Conservation (phyloP, 257 asterid species). For the Cordia subcordata region DNA sequence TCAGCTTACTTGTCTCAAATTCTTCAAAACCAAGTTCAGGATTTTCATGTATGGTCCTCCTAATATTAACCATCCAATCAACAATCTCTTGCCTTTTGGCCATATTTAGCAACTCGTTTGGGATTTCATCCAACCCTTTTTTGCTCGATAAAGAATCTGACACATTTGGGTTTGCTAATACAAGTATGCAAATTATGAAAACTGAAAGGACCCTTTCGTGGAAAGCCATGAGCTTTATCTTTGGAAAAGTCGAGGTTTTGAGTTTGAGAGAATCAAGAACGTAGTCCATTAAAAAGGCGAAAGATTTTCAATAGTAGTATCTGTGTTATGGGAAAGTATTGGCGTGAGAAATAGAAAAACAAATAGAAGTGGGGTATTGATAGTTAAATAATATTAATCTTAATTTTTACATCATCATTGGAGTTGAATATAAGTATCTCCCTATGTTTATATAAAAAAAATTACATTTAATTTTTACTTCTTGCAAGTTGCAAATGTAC, state of each 20-base stretch:
- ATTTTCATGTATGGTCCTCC: conserved; percentile 55
- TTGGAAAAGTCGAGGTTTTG: neutral
- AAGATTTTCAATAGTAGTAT: too few relatives aligned
- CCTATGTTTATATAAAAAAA: too few relatives aligned
- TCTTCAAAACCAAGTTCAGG: conserved; percentile 72
- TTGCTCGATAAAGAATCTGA: conserved; percentile 28
- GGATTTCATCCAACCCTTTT: conserved; percentile 29
- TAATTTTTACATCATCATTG: too few relatives aligned
- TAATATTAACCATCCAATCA: conserved; percentile 52
- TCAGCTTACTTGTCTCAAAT: conserved; percentile 57
- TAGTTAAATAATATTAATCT: too few relatives aligned
- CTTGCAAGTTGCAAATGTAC: too few relatives aligned
- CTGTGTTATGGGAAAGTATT: too few relatives aligned
- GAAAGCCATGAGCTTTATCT: conserved; percentile 26
- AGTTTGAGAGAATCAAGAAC: neutral
- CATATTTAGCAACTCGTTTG: conserved; percentile 33
- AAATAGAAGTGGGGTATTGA: too few relatives aligned
- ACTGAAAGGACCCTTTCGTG: conserved; percentile 20
- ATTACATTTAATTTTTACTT: too few relatives aligned
- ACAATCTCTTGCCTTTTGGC: conserved; percentile 41
- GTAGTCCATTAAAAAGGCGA: too few relatives aligned
- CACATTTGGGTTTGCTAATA: conserved; percentile 12
- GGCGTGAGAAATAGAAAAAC: too few relatives aligned
- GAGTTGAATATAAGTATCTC: too few relatives aligned
- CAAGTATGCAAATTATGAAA: conserved; percentile 16